Conservation (phyloP, 2,329 filamentous ascomycete genomes). For the Rachicladosporium sp. region DNA sequence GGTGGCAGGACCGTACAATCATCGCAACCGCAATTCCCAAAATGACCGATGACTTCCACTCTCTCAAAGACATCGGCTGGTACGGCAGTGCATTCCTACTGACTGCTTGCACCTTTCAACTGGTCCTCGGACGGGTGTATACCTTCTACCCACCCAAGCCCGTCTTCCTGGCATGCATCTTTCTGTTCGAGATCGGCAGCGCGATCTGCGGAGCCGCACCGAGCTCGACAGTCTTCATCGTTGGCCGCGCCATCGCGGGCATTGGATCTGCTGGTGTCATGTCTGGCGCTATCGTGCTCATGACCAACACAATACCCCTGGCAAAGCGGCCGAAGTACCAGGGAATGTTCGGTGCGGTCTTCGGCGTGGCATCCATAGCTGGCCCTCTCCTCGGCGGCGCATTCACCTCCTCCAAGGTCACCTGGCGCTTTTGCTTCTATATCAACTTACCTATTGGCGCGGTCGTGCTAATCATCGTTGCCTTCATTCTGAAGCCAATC, state of each 20-base stretch:
- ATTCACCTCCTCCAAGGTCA: slow-evolving; percentile 27
- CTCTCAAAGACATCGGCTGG: slow-evolving; percentile 29
- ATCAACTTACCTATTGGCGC: slow-evolving; percentile 37
- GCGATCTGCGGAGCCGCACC: slow-evolving; percentile 37
- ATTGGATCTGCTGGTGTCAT: slow-evolving; percentile 28
- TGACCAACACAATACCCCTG: slow-evolving; percentile 32
- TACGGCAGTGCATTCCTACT: slow-evolving; percentile 31
- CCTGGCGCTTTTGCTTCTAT: slow-evolving; percentile 27
- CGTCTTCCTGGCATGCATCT: slow-evolving; percentile 23
- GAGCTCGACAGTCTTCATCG: slow-evolving; percentile 26
- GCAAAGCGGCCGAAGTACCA: slow-evolving; percentile 27
- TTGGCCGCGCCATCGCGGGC: slow-evolving; percentile 30
- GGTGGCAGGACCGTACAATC: slow-evolving; percentile 19
- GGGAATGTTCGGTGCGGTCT: slow-evolving; percentile 26
- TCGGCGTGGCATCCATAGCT: slow-evolving; percentile 28
- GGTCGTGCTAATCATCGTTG: slow-evolving; percentile 25
- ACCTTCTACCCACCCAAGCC: slow-evolving; percentile 31
- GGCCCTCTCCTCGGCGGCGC: slow-evolving; percentile 35
- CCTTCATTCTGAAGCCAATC: slow-evolving; percentile 26
- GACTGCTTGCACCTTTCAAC: slow-evolving; percentile 32
- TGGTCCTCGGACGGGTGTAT: slow-evolving; percentile 34
- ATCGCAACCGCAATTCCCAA: slow-evolving; percentile 26
- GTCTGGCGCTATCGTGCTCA: slow-evolving; percentile 26
- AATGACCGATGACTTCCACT: slow-evolving; percentile 30
- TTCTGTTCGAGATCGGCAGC: slow-evolving; percentile 45